Percentiles rank a stretch among this genome's conserved stretches.
These are phyloP conservation scores for Hura crepitans DNA, from an alignment of 441 rosid genomes.

Conservation along the genomic window DNA sequence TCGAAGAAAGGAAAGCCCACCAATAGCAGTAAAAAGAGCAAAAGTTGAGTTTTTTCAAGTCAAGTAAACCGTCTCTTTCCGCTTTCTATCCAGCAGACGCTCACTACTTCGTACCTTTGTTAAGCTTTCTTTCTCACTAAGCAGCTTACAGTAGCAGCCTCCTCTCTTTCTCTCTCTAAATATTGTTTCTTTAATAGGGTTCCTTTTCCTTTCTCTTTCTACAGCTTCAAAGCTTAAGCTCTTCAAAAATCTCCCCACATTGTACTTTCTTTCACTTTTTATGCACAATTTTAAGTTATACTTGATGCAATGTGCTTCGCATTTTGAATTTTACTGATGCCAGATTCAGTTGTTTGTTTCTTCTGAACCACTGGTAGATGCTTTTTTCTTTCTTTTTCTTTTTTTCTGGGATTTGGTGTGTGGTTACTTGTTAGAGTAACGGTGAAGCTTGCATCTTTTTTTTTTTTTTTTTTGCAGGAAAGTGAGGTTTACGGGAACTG, in stretches of 20 bases:
- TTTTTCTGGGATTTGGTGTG: neutral
- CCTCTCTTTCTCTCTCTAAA: neutral
- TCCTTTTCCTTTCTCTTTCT: neutral
- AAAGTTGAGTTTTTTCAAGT: too few relatives aligned
- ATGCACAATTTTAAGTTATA: neutral
- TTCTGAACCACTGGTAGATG: neutral
- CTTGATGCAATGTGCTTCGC: neutral
- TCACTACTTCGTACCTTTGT: neutral
- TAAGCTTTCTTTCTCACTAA: constrained; percentile 9
- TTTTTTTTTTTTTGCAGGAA: neutral
- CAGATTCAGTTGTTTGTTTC: neutral
- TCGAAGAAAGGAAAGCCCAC: neutral
- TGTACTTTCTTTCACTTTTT: neutral
- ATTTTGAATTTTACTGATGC: neutral
- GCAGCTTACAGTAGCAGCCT: constrained; percentile 35
- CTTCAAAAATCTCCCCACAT: neutral
- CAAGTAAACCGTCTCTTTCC: neutral
- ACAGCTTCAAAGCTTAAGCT: constrained; percentile 8
- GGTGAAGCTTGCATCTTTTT: neutral
- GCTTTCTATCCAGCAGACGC: neutral
- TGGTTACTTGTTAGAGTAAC: neutral
- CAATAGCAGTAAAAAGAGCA: neutral
- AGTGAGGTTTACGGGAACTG: neutral
- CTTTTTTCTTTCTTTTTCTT: neutral
- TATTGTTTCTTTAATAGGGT: neutral